A percentile compares a stretch with the other conserved stretches of the same genome.
These are phyloP conservation scores for Trichoderma polysporum DNA, from an alignment of 2,329 filamentous ascomycete genomes.

Conservation along the genomic window DNA sequence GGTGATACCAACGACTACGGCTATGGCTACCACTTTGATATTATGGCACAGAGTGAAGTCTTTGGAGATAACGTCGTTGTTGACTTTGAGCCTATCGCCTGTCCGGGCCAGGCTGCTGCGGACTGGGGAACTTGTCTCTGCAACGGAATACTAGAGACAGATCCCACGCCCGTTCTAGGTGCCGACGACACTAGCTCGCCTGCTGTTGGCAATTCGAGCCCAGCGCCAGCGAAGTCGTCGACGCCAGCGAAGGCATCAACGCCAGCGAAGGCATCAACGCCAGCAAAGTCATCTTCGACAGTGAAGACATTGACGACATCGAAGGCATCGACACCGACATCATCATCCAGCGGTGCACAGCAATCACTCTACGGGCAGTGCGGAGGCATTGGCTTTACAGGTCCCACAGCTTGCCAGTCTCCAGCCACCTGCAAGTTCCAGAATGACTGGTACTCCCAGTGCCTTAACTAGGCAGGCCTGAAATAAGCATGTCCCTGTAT, in stretches of 20 bases:
- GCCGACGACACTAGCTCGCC: neutral
- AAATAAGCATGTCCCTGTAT: no score
- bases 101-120: slow-evolving; percentile 1
- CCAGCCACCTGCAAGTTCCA: slow-evolving; percentile 38
- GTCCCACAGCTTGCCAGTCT: slow-evolving; percentile 37
- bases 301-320: no score
- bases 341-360: neutral
- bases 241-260: no score
- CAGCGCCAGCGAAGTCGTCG: neutral
- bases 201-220: neutral
- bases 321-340: neutral
- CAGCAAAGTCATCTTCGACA: no score
- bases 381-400: slow-evolving; percentile 38
- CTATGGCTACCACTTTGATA: slow-evolving; percentile 15
- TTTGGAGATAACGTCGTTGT: slow-evolving; percentile 16
- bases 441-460: slow-evolving; percentile 25
- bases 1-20: slow-evolving; percentile 12
- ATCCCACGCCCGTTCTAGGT: neutral
- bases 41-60: slow-evolving; percentile 1
- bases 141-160: slow-evolving; percentile 1
- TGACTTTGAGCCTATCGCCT: slow-evolving; percentile 12
- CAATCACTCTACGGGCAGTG: slow-evolving; percentile 37
- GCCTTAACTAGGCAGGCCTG: neutral
- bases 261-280: no score
- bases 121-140: slow-evolving; percentile 4